phyloP scores from a whole-genome alignment of 1,284 basidiomycete genomes.

The Heterobasidion occidentale region DNA sequence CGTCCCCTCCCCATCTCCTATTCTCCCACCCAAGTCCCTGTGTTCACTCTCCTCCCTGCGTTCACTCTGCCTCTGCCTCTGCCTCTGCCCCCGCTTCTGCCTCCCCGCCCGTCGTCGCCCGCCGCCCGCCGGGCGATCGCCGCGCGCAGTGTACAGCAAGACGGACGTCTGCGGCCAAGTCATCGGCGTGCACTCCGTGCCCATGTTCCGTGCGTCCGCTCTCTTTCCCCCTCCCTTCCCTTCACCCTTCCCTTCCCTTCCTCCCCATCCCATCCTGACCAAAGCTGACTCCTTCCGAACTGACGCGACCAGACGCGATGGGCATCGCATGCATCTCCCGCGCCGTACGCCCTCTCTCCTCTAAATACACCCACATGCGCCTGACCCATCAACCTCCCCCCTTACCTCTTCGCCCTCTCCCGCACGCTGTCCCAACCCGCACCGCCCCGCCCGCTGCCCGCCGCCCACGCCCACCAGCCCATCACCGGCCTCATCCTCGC shows the following conservation, averaged over 20 bases:
- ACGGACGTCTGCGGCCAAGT: conserved; percentile 14
- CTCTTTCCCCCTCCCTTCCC: background rate
- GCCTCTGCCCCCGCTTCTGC: background rate
- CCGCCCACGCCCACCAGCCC: background rate
- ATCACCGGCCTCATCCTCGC: background rate
- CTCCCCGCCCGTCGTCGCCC: background rate
- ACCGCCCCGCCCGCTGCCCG: no score
- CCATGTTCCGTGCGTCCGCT: conserved; percentile 13
- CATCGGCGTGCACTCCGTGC: conserved; percentile 13
- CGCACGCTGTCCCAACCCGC: no score
- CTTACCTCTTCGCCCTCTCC: no score
- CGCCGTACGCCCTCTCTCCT: background rate
- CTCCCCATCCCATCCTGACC: no score
- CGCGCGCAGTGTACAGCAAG: conserved; percentile 12
- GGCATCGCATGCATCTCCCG: conserved; percentile 7
- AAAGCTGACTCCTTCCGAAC: no score
- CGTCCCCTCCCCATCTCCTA: background rate
- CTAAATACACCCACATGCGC: no score
- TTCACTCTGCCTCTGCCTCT: no score
- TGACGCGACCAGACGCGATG: conserved; percentile 10
- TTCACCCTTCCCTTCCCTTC: background rate
- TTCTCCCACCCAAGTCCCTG: background rate
- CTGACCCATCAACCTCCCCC: no score
- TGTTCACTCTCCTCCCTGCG: no score
- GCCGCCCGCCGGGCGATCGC: background rate